Evolutionary conservation across 2,329 filamentous ascomycete species (phyloP).

Genomic region (Herpotrichia juniperi): DNA sequence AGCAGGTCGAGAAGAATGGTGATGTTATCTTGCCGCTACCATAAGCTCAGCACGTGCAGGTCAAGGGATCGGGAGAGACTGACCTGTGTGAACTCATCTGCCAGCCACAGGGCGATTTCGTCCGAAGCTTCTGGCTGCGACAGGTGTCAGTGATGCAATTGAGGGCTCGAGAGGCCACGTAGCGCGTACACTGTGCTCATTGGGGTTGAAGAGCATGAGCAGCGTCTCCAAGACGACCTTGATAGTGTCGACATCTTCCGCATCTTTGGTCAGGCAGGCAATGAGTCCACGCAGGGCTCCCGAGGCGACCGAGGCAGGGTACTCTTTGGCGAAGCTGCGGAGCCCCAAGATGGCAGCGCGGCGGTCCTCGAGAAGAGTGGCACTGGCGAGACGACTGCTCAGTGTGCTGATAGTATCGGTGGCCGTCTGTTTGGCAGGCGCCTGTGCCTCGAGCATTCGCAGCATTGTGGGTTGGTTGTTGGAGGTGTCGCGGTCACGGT

Average conservation of each 20-base stretch:
- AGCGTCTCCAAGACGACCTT: conserved; percentile 95
- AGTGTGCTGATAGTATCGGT: conserved; percentile 92
- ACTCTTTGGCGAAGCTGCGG: conserved; percentile 94
- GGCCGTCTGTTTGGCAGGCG: conserved; percentile 94
- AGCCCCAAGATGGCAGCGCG: conserved; percentile 91
- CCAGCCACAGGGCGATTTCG: conserved; percentile 93
- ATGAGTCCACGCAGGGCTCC: conserved; percentile 91
- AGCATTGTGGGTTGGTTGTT: conserved; percentile 45
- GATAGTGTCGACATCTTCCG: conserved; percentile 93
- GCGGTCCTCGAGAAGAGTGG: conserved; percentile 91
- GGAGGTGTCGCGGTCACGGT: conserved; percentile 5
- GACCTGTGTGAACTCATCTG: conserved; percentile 95
- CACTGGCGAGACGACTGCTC: conserved; percentile 84
- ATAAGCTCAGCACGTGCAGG: conserved; percentile 57
- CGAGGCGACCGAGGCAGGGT: conserved; percentile 93
- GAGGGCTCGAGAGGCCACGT: conserved; percentile 3
- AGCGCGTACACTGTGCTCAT: conserved; percentile 62
- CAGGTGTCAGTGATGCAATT: conserved; percentile 4
- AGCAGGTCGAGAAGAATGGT: conserved; percentile 87
- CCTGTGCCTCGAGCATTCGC: conserved; percentile 68
- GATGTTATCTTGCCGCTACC: conserved; percentile 90
- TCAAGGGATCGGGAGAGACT: conserved; percentile 22
- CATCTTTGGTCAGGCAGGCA: conserved; percentile 81
- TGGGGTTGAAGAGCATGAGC: conserved; percentile 84
- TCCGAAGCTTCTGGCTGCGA: conserved; percentile 88